Percentiles rank a stretch among this genome's conserved stretches.
These are phyloP conservation scores for Coprinellus micaceus DNA, from an alignment of 768 basidiomycete species.

Conservation along the genomic window DNA sequence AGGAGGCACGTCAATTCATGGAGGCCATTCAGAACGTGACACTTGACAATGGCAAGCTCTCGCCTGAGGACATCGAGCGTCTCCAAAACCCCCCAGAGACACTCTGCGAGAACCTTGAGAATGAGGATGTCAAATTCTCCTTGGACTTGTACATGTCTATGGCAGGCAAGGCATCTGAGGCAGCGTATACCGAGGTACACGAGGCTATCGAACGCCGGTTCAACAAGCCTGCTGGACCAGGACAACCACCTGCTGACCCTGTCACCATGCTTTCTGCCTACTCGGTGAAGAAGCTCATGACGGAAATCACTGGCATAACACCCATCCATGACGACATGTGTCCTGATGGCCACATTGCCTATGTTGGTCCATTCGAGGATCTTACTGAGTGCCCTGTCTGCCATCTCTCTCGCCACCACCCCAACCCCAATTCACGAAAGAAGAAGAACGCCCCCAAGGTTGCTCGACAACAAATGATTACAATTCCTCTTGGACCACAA, in stretches of 20 bases:
- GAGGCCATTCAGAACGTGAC: slow-evolving; percentile 13
- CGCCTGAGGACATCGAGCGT: slow-evolving; percentile 16
- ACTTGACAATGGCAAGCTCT: slow-evolving; percentile 22
- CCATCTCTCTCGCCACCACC: neutral
- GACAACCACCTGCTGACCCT: neutral
- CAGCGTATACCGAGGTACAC: neutral
- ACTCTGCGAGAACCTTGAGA: slow-evolving; percentile 8
- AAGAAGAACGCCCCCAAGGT: slow-evolving; percentile 2
- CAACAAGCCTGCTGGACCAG: neutral
- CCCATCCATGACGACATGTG: slow-evolving; percentile 34
- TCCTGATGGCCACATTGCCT: slow-evolving; percentile 23
- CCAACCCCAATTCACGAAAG: neutral
- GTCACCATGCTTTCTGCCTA: slow-evolving; percentile 21
- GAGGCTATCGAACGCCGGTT: neutral
- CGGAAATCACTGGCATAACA: slow-evolving; percentile 26
- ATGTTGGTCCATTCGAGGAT: slow-evolving; percentile 18
- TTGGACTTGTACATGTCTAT: slow-evolving; percentile 11
- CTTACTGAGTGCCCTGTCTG: slow-evolving; percentile 18
- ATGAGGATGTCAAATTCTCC: slow-evolving; percentile 6
- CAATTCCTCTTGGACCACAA: slow-evolving; percentile 40
- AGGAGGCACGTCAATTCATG: neutral
- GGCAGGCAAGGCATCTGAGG: slow-evolving; percentile 4
- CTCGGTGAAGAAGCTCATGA: slow-evolving; percentile 19
- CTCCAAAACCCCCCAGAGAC: slow-evolving; percentile 20
- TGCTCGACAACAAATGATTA: slow-evolving; percentile 28